phyloP scores from a whole-genome alignment of 345 rosid species.

The Cardiospermum halicacabum region DNA sequence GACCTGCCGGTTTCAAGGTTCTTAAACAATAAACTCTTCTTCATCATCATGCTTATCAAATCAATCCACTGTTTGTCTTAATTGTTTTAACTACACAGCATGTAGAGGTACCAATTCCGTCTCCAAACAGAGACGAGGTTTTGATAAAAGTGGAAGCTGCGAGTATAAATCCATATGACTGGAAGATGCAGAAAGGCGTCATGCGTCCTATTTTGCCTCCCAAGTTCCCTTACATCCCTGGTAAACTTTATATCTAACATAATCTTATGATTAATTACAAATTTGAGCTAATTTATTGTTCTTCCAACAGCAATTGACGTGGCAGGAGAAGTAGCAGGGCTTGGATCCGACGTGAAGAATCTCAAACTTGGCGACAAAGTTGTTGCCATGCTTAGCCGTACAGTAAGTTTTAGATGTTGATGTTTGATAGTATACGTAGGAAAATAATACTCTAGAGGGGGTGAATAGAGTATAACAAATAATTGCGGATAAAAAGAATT shows the following conservation, averaged over 20 bases:
- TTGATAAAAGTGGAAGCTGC: slow-evolving; percentile 52
- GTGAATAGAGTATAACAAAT: no score
- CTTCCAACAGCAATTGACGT: slow-evolving; percentile 60
- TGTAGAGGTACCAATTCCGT: slow-evolving; percentile 49
- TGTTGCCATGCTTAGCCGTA: slow-evolving; percentile 42
- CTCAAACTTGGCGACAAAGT: slow-evolving; percentile 78
- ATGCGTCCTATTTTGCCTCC: slow-evolving; percentile 53
- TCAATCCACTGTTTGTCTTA: no score
- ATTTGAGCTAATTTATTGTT: neutral
- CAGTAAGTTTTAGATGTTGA: slow-evolving; percentile 30
- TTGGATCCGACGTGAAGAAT: slow-evolving; percentile 52
- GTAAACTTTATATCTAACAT: no score
- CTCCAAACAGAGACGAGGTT: slow-evolving; percentile 49
- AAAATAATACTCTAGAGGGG: no score
- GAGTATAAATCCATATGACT: slow-evolving; percentile 58
- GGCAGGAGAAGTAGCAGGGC: slow-evolving; percentile 68
- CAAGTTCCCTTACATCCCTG: slow-evolving; percentile 69
- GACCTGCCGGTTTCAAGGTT: slow-evolving; percentile 43
- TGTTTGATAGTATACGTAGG: neutral
- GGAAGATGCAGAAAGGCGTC: slow-evolving; percentile 70
- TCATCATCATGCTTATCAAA: no score
- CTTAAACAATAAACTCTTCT: no score
- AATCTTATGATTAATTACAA: no score
- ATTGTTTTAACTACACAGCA: slow-evolving; percentile 38
- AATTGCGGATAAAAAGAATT: no score